Percentiles rank a stretch among this genome's conserved stretches.
phyloP scores from a whole-genome alignment of 2,329 filamentous ascomycete genomes.

The Epichloe sibirici region DNA sequence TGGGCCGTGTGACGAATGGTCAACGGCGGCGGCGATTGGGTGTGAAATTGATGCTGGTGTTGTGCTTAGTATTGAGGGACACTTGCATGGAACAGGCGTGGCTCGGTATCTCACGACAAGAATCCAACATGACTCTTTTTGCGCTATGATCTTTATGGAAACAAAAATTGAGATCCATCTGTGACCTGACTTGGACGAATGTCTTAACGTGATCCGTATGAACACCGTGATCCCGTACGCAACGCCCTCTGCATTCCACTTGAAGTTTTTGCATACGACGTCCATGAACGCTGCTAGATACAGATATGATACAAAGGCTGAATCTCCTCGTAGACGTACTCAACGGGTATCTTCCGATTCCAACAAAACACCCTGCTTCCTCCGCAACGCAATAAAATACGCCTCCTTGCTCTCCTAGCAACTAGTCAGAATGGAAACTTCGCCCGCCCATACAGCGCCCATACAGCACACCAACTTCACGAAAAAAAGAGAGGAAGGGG shows the following conservation, averaged over 20 bases:
- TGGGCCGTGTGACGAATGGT: conserved; percentile 1
- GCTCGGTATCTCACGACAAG: conserved; percentile 30
- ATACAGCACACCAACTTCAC: background rate
- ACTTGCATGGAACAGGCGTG: conserved; percentile 34
- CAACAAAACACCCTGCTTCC: conserved; percentile 38
- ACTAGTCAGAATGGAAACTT: background rate
- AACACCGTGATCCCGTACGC: too few species aligned
- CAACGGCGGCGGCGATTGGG: conserved; percentile 7
- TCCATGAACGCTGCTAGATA: too few species aligned
- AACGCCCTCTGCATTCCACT: too few species aligned
- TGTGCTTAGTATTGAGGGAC: conserved; percentile 20
- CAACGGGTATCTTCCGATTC: conserved; percentile 4
- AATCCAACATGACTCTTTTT: conserved; percentile 22
- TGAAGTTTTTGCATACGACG: too few species aligned
- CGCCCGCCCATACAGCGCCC: too few species aligned
- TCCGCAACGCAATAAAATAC: conserved; percentile 69
- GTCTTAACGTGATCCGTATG: too few species aligned
- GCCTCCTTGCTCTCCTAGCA: conserved; percentile 50
- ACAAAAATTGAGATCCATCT: too few species aligned
- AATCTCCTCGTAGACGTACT: background rate
- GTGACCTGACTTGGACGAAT: too few species aligned
- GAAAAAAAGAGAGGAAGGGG: background rate
- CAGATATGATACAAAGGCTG: too few species aligned
- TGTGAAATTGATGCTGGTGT: conserved; percentile 17
- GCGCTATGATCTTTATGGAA: background rate